A percentile compares a stretch with the other conserved stretches of the same genome.
Conservation (phyloP, 768 basidiomycete species). For the Crepidotus variabilis region DNA sequence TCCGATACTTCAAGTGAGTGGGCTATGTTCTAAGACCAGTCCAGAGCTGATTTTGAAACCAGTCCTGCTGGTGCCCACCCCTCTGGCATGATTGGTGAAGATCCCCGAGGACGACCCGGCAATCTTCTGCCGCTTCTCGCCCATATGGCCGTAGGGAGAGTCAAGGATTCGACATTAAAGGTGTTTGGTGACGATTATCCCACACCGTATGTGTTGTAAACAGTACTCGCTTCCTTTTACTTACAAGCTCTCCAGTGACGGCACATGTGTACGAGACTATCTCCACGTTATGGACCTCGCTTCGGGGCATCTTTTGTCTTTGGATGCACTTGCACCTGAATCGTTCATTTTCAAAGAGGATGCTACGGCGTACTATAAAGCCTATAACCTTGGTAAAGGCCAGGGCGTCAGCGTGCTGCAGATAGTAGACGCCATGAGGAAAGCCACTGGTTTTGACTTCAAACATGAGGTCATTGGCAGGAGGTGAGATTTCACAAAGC, state of each 20-base stretch:
- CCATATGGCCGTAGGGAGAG: slow-evolving; percentile 90
- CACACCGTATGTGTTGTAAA: slow-evolving; percentile 58
- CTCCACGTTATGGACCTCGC: slow-evolving; percentile 93
- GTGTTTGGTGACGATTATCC: slow-evolving; percentile 98
- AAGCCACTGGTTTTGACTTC: slow-evolving; percentile 85
- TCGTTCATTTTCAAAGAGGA: slow-evolving; percentile 57
- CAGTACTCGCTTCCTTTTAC: not conserved
- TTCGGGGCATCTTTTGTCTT: slow-evolving; percentile 87
- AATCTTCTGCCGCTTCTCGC: slow-evolving; percentile 92
- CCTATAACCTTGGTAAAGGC: slow-evolving; percentile 96
- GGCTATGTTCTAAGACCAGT: not conserved
- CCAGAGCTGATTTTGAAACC: not conserved
- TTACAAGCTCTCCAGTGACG: slow-evolving; percentile 54
- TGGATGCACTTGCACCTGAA: slow-evolving; percentile 71
- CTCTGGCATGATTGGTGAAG: slow-evolving; percentile 92
- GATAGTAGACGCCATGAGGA: slow-evolving; percentile 92
- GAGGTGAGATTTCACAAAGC: slow-evolving; percentile 52
- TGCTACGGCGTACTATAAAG: slow-evolving; percentile 70
- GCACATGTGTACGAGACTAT: slow-evolving; percentile 97
- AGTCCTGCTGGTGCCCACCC: slow-evolving; percentile 99
- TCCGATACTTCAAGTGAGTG: slow-evolving; percentile 94
- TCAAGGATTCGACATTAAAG: slow-evolving; percentile 63
- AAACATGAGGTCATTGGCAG: slow-evolving; percentile 87
- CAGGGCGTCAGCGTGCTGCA: slow-evolving; percentile 89
- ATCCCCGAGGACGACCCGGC: slow-evolving; percentile 91